Base-by-base conservation (phyloP, 1,284 basidiomycete species). In the Moniliella sp. region DNA sequence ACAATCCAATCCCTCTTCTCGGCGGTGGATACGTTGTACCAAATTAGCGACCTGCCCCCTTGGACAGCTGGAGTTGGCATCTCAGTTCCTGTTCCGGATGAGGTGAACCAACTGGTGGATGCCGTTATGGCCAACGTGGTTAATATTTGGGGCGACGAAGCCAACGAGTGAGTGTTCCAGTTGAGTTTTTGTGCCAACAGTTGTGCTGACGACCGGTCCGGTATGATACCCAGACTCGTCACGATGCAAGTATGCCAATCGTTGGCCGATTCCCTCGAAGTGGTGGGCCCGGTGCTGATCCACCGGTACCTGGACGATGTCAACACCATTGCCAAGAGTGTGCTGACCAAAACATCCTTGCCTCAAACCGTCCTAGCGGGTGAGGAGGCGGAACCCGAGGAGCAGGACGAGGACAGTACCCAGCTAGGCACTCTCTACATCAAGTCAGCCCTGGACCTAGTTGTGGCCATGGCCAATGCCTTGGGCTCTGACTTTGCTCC, bases 341-440 rank as follows among this genome's bases (percentile, higher is more conserved):
- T 76, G 43, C 68, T 83, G 29, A 79, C 91, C 37, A 65, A 70
- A 35, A 70, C 53, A 42, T 41, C 47, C 21, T 43, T 48, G 45
- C 91, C 86, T 64, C 88, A 94, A 57, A 80, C 42, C 15, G 39
- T 79, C 43, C n/a, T n/a, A n/a, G n/a, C n/a, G n/a, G n/a, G n/a
- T n/a, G n/a, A n/a, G n/a, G 86, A 88, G 46, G 82, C 84, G 44
- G 68, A 69, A 3, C 79, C 81, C 31, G 74, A 75, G 40, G 75
- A 74, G 18, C 50, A 43, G 33, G 50, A 56, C 36, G 70, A 71
- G n/a, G n/a, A 40, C 77, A 79, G 45, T 86, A 86, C 88, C 4
- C 91, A 99, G 65, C 93, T 86, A 61, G 91, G 97, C 63, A 82
- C 86, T 10, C 78, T 88, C 27, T 70, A 97, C 37, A 78, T 97